Evolutionary conservation across 2,329 filamentous ascomycete genomes (phyloP).

Genomic region (Penicillium expansum): DNA sequence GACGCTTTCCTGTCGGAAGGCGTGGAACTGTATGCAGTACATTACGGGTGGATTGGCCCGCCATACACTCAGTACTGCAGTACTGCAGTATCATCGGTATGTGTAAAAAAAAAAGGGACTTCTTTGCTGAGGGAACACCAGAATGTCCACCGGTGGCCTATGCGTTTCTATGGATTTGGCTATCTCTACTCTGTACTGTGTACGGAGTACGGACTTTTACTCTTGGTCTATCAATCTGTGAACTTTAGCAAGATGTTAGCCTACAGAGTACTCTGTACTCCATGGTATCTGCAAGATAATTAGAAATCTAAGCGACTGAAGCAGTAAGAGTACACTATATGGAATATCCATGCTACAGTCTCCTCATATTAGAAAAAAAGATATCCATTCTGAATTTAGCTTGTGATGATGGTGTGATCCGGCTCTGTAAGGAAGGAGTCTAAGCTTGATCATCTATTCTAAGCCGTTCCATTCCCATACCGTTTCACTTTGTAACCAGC

Average conservation of each 20-base stretch:
- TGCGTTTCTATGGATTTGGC: not conserved
- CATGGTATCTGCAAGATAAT: not conserved
- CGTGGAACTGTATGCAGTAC: constrained; percentile 1
- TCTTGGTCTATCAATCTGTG: not conserved
- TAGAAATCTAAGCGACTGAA: not conserved
- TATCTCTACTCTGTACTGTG: not conserved
- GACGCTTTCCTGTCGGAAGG: constrained; percentile 12
- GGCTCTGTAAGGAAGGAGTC: constrained; percentile 8
- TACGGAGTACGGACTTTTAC: not conserved
- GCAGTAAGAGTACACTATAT: not conserved
- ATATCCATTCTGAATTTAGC: constrained; percentile 3
- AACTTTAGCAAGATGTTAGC: not conserved
- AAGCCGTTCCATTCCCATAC: not conserved
- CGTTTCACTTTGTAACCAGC: constrained; percentile 4
- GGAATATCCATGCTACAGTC: not conserved
- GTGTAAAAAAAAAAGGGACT: not conserved
- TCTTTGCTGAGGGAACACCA: not conserved
- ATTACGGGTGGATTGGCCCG: constrained; percentile 1
- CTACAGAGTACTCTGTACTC: not conserved
- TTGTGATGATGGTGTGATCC: constrained; percentile 21
- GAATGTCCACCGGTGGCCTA: not conserved
- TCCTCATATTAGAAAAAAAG: not conserved
- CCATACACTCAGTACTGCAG: not conserved
- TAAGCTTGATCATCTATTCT: not conserved
- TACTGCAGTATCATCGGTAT: not conserved